Conservation (phyloP, 1,284 basidiomycete species). For the Trichosporon ovoides region DNA sequence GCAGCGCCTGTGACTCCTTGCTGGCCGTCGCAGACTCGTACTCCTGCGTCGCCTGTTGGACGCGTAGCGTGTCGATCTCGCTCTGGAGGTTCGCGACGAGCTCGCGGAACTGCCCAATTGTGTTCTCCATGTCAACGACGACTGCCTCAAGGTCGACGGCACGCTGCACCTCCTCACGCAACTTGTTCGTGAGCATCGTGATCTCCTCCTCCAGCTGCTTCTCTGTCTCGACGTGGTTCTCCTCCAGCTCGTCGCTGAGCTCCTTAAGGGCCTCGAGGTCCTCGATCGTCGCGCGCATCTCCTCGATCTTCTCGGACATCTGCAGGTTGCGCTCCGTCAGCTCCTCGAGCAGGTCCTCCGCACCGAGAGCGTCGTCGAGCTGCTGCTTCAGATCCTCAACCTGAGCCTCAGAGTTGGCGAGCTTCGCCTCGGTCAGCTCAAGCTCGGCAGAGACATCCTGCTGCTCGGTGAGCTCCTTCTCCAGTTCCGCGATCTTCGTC, state of each 20-base stretch:
- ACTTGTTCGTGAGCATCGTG: slow-evolving; percentile 56
- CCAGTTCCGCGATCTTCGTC: slow-evolving; percentile 74
- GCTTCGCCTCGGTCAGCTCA: slow-evolving; percentile 69
- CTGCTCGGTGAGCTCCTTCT: slow-evolving; percentile 66
- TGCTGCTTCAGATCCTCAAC: slow-evolving; percentile 91
- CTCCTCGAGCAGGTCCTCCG: slow-evolving; percentile 93
- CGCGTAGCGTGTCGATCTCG: slow-evolving; percentile 73
- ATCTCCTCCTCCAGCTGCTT: slow-evolving; percentile 86
- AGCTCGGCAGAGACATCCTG: slow-evolving; percentile 56
- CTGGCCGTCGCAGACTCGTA: slow-evolving; percentile 67
- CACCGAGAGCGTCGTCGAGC: slow-evolving; percentile 91
- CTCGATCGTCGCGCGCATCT: slow-evolving; percentile 90
- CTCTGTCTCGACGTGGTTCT: slow-evolving; percentile 91
- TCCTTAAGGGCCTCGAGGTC: slow-evolving; percentile 94
- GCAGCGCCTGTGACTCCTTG: slow-evolving; percentile 72
- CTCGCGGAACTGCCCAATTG: slow-evolving; percentile 85
- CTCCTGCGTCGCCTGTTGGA: slow-evolving; percentile 76
- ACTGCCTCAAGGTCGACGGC: slow-evolving; percentile 66
- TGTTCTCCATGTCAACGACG: slow-evolving; percentile 76
- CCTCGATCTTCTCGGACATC: slow-evolving; percentile 88
- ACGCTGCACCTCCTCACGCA: slow-evolving; percentile 63
- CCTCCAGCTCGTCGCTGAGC: slow-evolving; percentile 93
- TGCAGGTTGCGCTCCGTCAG: slow-evolving; percentile 90
- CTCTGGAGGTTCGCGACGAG: slow-evolving; percentile 80
- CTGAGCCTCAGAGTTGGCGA: slow-evolving; percentile 78